Evolutionary conservation across 805 yeast species (phyloP).

Genomic region (Metschnikowia shivogae): DNA sequence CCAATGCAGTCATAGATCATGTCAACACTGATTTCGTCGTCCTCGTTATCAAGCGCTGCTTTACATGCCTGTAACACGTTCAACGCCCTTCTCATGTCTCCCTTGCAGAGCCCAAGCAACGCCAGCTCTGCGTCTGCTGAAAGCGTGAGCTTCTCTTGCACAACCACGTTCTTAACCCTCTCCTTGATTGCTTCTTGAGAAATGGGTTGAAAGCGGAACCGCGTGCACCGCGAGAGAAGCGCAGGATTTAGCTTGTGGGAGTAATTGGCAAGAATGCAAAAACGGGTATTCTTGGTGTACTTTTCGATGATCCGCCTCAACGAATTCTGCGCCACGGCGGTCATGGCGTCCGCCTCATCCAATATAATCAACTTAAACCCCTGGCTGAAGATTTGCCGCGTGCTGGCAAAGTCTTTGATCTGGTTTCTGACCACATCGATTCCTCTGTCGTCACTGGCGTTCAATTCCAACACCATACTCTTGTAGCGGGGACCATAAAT

Average conservation of each 20-base stretch:
- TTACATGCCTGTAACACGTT: constrained; percentile 93
- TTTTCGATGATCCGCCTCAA: constrained; percentile 82
- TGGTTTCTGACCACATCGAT: constrained; percentile 97
- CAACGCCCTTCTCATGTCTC: constrained; percentile 94
- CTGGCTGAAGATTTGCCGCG: constrained; percentile 83
- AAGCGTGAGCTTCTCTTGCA: constrained; percentile 60
- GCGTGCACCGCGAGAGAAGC: constrained; percentile 85
- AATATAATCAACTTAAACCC: constrained; percentile 88
- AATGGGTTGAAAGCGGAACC: constrained; percentile 89
- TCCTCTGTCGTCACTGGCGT: constrained; percentile 97
- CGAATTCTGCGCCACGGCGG: constrained; percentile 81
- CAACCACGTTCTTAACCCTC: constrained; percentile 65
- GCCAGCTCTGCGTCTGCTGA: constrained; percentile 58
- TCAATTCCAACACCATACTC: constrained; percentile 90
- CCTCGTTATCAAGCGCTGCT: constrained; percentile 52
- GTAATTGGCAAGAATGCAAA: constrained; percentile 93
- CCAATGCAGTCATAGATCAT: constrained; percentile 94
- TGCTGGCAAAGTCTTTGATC: constrained; percentile 92
- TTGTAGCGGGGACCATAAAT: constrained; percentile 76
- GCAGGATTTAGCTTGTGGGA: constrained; percentile 96
- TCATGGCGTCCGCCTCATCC: constrained; percentile 97
- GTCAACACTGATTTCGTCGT: constrained; percentile 54
- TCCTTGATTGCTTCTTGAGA: constrained; percentile 60
- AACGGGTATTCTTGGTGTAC: constrained; percentile 90
- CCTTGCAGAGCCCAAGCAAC: constrained; percentile 69